Percentiles rank a stretch among this genome's conserved stretches.
phyloP scores from a whole-genome alignment of 1,284 basidiomycete genomes.

The Heterobasidion occidentale region DNA sequence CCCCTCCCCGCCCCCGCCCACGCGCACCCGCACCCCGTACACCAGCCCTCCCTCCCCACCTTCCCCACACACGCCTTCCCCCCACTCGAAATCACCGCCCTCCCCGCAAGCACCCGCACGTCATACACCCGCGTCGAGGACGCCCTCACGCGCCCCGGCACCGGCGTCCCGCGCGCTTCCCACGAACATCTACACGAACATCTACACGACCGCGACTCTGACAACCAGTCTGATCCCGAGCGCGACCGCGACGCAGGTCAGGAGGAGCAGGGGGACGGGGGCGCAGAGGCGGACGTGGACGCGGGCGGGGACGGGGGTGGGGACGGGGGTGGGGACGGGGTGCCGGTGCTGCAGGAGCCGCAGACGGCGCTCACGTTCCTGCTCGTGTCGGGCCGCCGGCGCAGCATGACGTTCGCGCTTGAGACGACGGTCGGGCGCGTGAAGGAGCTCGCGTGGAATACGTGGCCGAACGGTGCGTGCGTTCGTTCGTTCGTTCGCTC shows the following conservation, averaged over 20 bases:
- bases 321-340: neutral
- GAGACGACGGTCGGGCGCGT: conserved; percentile 72
- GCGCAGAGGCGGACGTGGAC: neutral
- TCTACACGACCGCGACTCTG: neutral
- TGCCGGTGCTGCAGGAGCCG: conserved; percentile 20
- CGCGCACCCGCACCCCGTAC: neutral
- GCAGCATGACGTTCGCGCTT: conserved; percentile 74
- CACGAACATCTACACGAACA: too few relatives aligned
- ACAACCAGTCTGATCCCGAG: neutral
- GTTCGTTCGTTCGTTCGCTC: neutral
- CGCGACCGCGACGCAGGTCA: conserved; percentile 8
- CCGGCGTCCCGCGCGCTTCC: conserved; percentile 8
- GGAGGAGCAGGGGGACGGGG: neutral
- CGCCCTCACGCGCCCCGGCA: conserved; percentile 15
- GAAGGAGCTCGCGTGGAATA: conserved; percentile 81
- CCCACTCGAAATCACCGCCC: conserved; percentile 17
- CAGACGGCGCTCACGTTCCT: conserved; percentile 71
- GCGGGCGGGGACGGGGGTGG: neutral
- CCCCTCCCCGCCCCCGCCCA: too few relatives aligned
- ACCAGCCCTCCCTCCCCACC: conserved; percentile 7
- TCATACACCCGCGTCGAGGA: conserved; percentile 26
- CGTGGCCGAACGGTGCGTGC: conserved; percentile 68
- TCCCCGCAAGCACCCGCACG: conserved; percentile 27
- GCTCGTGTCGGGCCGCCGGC: conserved; percentile 64
- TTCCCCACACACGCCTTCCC: conserved; percentile 3